Percentiles rank a stretch among this genome's conserved stretches.
These are phyloP conservation scores for Botryotinia narcissicola DNA, from an alignment of 2,329 filamentous ascomycete species.

Conservation along the genomic window DNA sequence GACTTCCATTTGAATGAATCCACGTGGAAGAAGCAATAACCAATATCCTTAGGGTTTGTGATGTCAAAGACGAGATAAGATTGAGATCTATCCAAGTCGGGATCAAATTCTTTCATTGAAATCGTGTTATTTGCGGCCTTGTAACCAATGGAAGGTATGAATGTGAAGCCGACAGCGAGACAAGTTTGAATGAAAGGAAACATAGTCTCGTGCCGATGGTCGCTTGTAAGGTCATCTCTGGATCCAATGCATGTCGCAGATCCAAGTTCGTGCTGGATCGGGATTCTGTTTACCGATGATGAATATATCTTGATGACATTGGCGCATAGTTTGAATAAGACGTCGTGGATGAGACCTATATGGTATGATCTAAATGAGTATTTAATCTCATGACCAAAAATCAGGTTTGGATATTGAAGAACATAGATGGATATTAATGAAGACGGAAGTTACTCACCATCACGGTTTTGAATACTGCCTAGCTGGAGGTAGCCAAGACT, in stretches of 20 bases:
- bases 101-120: not conserved
- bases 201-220: not conserved
- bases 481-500: not conserved
- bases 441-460: not conserved
- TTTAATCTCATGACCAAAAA: not conserved
- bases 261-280: constrained; percentile 27
- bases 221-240: not conserved
- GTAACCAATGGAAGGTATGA: not conserved
- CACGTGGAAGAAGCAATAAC: constrained; percentile 27
- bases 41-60: constrained; percentile 19
- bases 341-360: not conserved
- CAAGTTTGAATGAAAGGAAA: not conserved
- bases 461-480: not conserved
- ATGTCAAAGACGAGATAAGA: constrained; percentile 29
- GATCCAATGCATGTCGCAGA: not conserved
- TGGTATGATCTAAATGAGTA: not conserved
- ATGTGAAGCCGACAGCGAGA: not conserved
- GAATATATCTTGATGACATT: constrained; percentile 25
- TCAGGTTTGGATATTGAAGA: rapidly evolving
- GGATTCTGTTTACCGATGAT: constrained; percentile 22
- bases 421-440: not conserved
- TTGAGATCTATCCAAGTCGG: not conserved
- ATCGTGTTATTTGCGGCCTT: not conserved
- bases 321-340: constrained; percentile 7
- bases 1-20: not conserved